A percentile compares a stretch with the other conserved stretches of the same genome.
Conservation (phyloP, 352 stramenopile species). For the Thalassiosira hispida region DNA sequence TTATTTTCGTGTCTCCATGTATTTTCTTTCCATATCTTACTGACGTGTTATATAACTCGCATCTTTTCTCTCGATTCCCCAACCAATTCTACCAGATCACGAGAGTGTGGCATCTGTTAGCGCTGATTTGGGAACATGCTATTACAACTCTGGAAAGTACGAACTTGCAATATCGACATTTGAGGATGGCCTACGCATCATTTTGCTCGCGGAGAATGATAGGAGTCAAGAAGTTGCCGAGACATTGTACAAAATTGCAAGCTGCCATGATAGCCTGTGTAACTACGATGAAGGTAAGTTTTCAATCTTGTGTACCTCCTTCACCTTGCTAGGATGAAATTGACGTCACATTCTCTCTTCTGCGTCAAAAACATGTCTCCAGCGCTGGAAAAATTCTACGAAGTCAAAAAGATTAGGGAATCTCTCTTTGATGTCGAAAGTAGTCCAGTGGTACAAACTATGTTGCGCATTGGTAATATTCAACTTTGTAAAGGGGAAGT, state of each 20-base stretch:
- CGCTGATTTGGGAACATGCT: slow-evolving; percentile 54
- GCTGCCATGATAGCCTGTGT: slow-evolving; percentile 65
- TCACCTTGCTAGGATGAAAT: background rate
- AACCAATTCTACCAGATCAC: slow-evolving; percentile 36
- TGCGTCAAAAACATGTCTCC: background rate
- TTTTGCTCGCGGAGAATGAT: slow-evolving; percentile 27
- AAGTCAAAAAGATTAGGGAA: slow-evolving; percentile 58
- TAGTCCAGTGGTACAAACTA: slow-evolving; percentile 53
- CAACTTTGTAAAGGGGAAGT: slow-evolving; percentile 57
- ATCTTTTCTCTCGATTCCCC: background rate
- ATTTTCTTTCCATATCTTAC: background rate
- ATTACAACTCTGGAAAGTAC: slow-evolving; percentile 68
- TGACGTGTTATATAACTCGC: no score
- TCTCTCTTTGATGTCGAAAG: slow-evolving; percentile 43
- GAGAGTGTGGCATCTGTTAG: slow-evolving; percentile 42
- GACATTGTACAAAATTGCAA: slow-evolving; percentile 68
- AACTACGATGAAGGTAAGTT: slow-evolving; percentile 58
- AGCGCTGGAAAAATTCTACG: slow-evolving; percentile 59
- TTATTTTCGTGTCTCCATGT: background rate
- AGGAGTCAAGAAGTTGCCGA: slow-evolving; percentile 50
- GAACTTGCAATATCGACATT: slow-evolving; percentile 55
- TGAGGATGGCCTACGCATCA: slow-evolving; percentile 53
- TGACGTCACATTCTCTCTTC: background rate
- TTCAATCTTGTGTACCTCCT: background rate
- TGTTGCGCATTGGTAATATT: slow-evolving; percentile 66